Evolutionary conservation across 192 early-diverging fungal species (phyloP).

Genomic region (Phlyctochytrium bullatum): DNA sequence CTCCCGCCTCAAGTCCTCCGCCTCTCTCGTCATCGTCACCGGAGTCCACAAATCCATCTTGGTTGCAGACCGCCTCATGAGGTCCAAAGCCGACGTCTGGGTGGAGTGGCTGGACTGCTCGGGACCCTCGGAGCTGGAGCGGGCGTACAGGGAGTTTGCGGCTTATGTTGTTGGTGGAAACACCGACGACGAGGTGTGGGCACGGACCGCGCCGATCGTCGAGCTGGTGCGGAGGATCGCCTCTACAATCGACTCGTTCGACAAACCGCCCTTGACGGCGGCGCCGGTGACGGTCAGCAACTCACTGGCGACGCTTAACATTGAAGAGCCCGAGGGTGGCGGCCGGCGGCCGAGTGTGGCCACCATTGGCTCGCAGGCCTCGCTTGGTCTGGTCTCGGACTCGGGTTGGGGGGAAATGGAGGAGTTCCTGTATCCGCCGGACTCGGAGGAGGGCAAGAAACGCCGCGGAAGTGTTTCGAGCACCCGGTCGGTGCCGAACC

Average conservation of each 20-base stretch:
- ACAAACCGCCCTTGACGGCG: background rate
- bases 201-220: background rate
- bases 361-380: background rate
- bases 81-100: background rate
- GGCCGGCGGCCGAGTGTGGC: background rate
- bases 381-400: background rate
- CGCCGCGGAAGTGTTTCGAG: background rate
- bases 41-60: background rate
- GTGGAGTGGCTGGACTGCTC: background rate
- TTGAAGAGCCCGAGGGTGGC: background rate
- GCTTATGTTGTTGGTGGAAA: background rate
- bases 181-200: background rate
- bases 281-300: background rate
- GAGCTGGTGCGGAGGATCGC: background rate
- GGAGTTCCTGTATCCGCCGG: background rate
- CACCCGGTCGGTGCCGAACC: background rate
- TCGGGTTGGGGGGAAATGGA: background rate
- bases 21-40: background rate
- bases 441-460: background rate
- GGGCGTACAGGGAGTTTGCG: constrained; percentile 2
- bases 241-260: background rate
- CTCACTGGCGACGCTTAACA: background rate
- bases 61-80: background rate
- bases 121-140: background rate
- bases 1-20: background rate